phyloP scores from a whole-genome alignment of 352 stramenopile genomes.

The Pythium dissimile region DNA sequence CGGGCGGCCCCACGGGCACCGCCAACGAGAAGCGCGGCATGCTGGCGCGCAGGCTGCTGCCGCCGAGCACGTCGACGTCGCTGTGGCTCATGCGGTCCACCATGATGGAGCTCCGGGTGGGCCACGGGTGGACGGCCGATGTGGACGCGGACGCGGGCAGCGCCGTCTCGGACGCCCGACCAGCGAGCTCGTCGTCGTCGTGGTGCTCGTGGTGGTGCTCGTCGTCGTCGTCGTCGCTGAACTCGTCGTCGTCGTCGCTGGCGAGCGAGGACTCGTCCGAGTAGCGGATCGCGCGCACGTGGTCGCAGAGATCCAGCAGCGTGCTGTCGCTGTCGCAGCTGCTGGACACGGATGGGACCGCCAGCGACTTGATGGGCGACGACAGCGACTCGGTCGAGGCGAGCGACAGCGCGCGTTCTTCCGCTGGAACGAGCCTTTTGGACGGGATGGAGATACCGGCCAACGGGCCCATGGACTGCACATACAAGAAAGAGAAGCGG shows the following conservation, averaged over 20 bases:
- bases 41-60: not conserved
- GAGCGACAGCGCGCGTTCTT: conserved; percentile 6
- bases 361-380: not conserved
- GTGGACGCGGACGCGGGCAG: not conserved
- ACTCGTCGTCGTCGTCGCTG: conserved; percentile 12
- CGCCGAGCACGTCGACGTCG: not conserved
- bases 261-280: conserved; percentile 7
- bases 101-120: conserved; percentile 4
- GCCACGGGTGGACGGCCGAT: conserved; percentile 15
- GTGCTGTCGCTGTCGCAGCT: conserved; percentile 21
- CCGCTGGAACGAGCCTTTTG: conserved; percentile 3
- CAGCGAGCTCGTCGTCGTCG: not conserved
- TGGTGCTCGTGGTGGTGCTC: not conserved
- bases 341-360: not conserved
- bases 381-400: conserved; percentile 9
- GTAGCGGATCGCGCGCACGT: conserved; percentile 2
- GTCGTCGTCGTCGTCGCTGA: conserved; percentile 8
- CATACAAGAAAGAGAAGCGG: not conserved
- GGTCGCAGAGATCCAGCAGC: conserved; percentile 11
- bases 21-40: conserved; percentile 35
- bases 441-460: not conserved
- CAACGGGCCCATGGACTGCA: not conserved
- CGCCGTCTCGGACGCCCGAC: conserved; percentile 9
- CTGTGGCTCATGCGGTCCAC: conserved; percentile 3
- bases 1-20: conserved; percentile 29